Evolutionary conservation across 148 eudicot genomes (phyloP).

Genomic region (Beta vulgaris): DNA sequence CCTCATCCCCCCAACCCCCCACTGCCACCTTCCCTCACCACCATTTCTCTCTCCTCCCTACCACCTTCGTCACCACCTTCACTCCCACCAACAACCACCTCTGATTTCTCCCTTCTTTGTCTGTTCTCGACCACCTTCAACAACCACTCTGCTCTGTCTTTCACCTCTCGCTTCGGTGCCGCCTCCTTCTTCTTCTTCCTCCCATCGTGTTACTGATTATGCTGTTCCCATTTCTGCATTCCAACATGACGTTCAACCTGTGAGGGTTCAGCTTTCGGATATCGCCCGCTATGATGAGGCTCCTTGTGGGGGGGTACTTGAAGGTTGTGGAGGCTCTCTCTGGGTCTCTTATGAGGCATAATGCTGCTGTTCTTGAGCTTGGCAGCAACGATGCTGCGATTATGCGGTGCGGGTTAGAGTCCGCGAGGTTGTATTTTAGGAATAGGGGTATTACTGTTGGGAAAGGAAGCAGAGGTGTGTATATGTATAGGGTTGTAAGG

Average conservation of each 20-base stretch:
- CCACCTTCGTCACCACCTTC: no score
- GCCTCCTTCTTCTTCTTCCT: neutral
- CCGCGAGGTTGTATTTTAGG: slow-evolving; percentile 60
- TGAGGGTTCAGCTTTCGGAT: slow-evolving; percentile 57
- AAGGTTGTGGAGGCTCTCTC: slow-evolving; percentile 71
- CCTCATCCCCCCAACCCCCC: no score
- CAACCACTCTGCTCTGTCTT: slow-evolving; percentile 33
- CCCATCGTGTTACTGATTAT: slow-evolving; percentile 9
- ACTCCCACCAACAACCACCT: no score
- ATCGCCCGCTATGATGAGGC: slow-evolving; percentile 63
- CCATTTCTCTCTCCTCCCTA: no score
- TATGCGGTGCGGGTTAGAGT: slow-evolving; percentile 69
- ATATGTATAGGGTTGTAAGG: slow-evolving; percentile 83
- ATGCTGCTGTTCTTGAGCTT: slow-evolving; percentile 69
- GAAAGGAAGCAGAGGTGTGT: slow-evolving; percentile 49
- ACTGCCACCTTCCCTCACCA: no score
- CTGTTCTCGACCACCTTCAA: neutral
- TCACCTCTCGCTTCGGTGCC: slow-evolving; percentile 39
- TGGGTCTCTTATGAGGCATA: slow-evolving; percentile 59
- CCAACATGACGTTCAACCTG: slow-evolving; percentile 18
- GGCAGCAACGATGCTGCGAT: slow-evolving; percentile 58
- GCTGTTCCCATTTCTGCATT: slow-evolving; percentile 13
- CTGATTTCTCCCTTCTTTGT: no score
- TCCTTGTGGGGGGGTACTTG: slow-evolving; percentile 37
- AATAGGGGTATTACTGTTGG: slow-evolving; percentile 30